Base-by-base conservation (phyloP, 2,329 filamentous ascomycete genomes). In the Zymoseptoria tritici region DNA sequence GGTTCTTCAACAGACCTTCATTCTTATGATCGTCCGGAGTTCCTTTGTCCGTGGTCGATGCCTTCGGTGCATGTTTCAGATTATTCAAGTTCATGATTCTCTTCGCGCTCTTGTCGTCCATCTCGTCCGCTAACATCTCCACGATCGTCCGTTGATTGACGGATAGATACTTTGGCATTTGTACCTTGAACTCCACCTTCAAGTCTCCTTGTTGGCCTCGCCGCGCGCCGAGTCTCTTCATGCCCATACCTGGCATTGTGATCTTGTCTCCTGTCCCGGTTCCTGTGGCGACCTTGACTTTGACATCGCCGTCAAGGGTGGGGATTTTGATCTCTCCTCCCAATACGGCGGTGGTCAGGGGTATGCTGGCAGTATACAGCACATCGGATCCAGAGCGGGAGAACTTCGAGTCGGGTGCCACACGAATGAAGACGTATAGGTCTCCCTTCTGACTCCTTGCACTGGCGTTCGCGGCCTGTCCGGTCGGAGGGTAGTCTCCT, bases 121-220 rank as follows among this genome's bases (percentile, higher is more conserved):
- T 88, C 78, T 99, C 94, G 69, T 99, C 92, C 6, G 94, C 94
- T 65, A 99, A 84, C 85, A 97, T 93, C 78, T 99, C 94, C 52
- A 96, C 78, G 60, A 99, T 89, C 0, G 90, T 95, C 57, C 94
- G 84, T 79, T 99, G 92, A 77, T 96, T 97, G 52, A 88, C 84
- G 57, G 84, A 91, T 65, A 99, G 81, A 70, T 93, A 97, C 77
- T 96, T 97, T 52, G 94, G 94, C 90, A 97, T 96, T 57, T 84
- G 80, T 52, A 99, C 90, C 74, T 91, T 91, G 82, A 96, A 99
- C 74, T 99, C 93, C 6, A 99, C 91, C 72, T 85, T 88, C 61
- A 99, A 78, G 71, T 99, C 94, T 64, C 94, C 94, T 29, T 82
- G 84, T 49, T 81, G 82, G 31, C 81, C 84, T 58, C 86, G 82